Evolutionary conservation across 441 rosid genomes (phyloP).

Genomic region (Croton laevigatus): DNA sequence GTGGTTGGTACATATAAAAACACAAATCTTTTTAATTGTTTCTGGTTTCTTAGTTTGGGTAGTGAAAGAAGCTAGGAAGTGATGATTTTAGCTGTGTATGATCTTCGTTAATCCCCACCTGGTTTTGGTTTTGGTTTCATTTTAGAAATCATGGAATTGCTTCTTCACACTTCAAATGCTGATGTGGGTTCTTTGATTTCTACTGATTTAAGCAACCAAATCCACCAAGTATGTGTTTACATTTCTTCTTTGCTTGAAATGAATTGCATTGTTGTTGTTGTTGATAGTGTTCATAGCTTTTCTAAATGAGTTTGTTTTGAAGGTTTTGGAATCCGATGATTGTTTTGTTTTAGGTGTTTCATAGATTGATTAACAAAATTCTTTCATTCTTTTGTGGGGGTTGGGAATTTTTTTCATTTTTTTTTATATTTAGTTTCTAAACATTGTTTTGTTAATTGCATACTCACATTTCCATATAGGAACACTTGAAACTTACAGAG

Average conservation of each 20-base stretch:
- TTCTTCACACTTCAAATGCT: conserved; percentile 31
- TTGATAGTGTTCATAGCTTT: conserved; percentile 33
- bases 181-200: conserved; percentile 42
- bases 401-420: conserved; percentile 8
- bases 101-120: conserved; percentile 11
- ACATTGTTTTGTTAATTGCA: conserved; percentile 28
- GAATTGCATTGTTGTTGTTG: conserved; percentile 35
- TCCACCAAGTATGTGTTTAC: conserved; percentile 38
- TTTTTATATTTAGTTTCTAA: background rate
- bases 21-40: conserved; percentile 26
- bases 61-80: conserved; percentile 18
- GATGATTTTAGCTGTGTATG: conserved; percentile 3
- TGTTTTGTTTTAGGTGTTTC: conserved; percentile 52
- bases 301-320: conserved; percentile 45
- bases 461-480: conserved; percentile 39
- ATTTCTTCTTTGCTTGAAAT: conserved; percentile 26
- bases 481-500: conserved; percentile 27
- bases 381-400: conserved; percentile 81
- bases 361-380: conserved; percentile 38
- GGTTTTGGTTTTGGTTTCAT: conserved; percentile 22
- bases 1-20: conserved; percentile 36
- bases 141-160: conserved; percentile 41
- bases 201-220: conserved; percentile 37
- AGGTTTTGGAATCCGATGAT: conserved; percentile 89
- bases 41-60: conserved; percentile 41